A percentile compares a stretch with the other conserved stretches of the same genome.
phyloP scores from a whole-genome alignment of 495 filamentous ascomycete species.

The Aspergillus kassunensis region DNA sequence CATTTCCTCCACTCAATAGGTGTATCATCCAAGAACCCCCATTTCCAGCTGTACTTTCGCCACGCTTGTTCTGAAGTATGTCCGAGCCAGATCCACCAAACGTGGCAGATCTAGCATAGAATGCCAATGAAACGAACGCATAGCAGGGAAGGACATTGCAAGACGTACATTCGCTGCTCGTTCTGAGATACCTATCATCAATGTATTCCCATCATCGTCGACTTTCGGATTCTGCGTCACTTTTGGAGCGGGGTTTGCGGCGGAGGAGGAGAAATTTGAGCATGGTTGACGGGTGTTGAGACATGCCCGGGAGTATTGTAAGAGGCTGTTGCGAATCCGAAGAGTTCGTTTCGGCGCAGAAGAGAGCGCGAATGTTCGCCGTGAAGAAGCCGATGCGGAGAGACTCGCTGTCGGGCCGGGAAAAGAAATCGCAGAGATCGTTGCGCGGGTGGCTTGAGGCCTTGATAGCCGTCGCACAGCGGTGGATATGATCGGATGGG shows the following conservation, averaged over 20 bases:
- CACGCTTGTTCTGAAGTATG: neutral
- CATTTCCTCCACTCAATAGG: neutral
- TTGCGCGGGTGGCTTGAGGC: conserved; percentile 6
- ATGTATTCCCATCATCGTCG: conserved; percentile 75
- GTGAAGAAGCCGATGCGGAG: conserved; percentile 31
- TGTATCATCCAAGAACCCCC: neutral
- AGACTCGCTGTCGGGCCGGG: conserved; percentile 25
- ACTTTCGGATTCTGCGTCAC: conserved; percentile 36
- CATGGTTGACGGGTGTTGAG: conserved; percentile 11
- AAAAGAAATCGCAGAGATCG: conserved; percentile 24
- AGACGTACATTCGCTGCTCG: conserved; percentile 70
- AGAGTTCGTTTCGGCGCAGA: neutral
- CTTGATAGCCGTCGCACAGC: conserved; percentile 24
- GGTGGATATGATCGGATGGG: conserved; percentile 24
- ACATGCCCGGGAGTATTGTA: neutral
- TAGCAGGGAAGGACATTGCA: conserved; percentile 3
- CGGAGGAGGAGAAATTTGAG: conserved; percentile 33
- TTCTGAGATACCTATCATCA: conserved; percentile 74
- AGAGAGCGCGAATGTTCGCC: neutral
- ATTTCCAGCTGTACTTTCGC: conserved; percentile 3
- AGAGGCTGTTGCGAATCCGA: neutral
- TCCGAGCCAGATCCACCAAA: neutral
- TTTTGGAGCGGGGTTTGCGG: conserved; percentile 26
- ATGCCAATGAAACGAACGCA: neutral
- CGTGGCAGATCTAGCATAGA: neutral